Conservation (phyloP, 305 asterid genomes). For the Solanum chacoense region DNA sequence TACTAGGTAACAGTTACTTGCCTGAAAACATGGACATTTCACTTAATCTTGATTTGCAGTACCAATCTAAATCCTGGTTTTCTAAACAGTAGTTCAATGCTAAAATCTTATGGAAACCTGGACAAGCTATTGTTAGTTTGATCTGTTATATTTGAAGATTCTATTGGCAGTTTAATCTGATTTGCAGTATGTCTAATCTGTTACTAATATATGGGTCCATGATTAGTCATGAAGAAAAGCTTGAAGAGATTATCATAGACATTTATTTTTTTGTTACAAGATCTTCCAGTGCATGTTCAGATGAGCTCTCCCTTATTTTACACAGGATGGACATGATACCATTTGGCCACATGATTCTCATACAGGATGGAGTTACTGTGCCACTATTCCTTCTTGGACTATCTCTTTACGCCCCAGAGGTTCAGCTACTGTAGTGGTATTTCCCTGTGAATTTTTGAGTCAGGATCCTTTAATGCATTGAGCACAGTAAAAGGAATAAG, state of each 20-base stretch:
- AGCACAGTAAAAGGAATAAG: not conserved
- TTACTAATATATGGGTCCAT: not conserved
- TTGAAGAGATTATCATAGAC: not conserved
- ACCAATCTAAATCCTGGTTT: not conserved
- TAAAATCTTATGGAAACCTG: not conserved
- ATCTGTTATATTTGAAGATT: not conserved
- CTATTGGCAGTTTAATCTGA: not conserved
- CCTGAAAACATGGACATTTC: not conserved
- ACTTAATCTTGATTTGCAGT: not conserved
- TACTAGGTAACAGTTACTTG: not conserved
- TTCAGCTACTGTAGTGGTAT: slow-evolving; percentile 60
- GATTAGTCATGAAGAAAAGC: not conserved
- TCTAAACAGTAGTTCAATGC: not conserved
- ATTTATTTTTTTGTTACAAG: not conserved
- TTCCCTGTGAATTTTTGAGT: not conserved
- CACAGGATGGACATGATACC: slow-evolving; percentile 53
- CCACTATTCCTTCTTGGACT: slow-evolving; percentile 60
- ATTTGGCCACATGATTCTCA: slow-evolving; percentile 61
- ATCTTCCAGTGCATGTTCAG: not conserved
- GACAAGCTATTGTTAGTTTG: not conserved
- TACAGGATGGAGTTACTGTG: slow-evolving; percentile 77
- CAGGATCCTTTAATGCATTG: not conserved
- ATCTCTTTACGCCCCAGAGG: slow-evolving; percentile 33
- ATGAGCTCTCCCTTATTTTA: not conserved
- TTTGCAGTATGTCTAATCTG: not conserved